phyloP scores from a whole-genome alignment of 768 basidiomycete species.

The Rhodotorula toruloides region DNA sequence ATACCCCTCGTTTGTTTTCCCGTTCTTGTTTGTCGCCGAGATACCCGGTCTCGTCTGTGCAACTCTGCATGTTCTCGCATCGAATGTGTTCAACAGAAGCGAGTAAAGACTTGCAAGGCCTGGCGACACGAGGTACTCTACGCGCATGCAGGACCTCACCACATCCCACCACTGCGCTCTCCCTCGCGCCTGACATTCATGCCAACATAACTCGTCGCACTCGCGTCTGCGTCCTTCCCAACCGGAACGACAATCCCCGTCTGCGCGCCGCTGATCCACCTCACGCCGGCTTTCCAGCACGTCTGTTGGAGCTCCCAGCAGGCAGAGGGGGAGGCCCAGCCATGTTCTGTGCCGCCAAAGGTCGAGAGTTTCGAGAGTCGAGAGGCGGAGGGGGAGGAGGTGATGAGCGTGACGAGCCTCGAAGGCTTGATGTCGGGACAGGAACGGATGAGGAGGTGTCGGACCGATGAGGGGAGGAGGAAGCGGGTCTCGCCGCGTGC shows the following conservation, averaged over 20 bases:
- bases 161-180: no score
- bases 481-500: neutral
- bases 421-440: neutral
- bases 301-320: neutral
- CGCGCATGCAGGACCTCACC: no score
- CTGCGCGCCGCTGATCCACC: neutral
- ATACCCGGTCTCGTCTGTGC: no score
- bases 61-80: no score
- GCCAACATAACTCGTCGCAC: no score
- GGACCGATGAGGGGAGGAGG: neutral
- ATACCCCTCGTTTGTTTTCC: no score
- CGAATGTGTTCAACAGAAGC: no score
- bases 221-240: no score
- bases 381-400: neutral
- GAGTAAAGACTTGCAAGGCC: no score
- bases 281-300: constrained; percentile 13
- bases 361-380: neutral
- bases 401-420: neutral
- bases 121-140: no score
- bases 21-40: no score
- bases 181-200: no score
- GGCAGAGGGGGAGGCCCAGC: constrained; percentile 6
- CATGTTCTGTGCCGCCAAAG: constrained; percentile 15
- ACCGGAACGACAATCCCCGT: neutral
- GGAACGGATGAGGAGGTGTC: constrained; percentile 4